Percentiles rank a stretch among this genome's conserved stretches.
These are phyloP conservation scores for Myriosclerotinia duriaeana DNA, from an alignment of 2,329 filamentous ascomycete genomes.

Conservation along the genomic window DNA sequence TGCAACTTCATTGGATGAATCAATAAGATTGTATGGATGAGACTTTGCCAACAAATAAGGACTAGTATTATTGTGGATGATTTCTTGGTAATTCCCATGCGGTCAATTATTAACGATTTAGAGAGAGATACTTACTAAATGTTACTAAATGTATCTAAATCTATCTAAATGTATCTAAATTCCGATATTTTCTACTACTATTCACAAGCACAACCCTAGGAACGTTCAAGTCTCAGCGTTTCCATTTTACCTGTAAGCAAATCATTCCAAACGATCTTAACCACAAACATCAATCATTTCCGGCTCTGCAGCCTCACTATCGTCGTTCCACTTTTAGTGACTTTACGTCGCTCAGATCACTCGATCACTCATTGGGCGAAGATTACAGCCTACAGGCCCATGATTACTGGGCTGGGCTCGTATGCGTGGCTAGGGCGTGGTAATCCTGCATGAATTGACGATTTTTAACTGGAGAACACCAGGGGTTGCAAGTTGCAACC, in stretches of 20 bases:
- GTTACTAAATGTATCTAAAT: no score
- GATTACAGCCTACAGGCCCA: not conserved
- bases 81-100: not conserved
- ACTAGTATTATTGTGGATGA: not conserved
- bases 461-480: conserved; percentile 19
- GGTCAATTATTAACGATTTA: not conserved
- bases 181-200: no score
- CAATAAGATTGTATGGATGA: conserved; percentile 8
- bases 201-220: conserved; percentile 7
- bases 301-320: conserved; percentile 19
- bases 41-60: conserved; percentile 14
- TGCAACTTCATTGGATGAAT: not conserved
- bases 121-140: not conserved
- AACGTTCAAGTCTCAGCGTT: conserved; percentile 8
- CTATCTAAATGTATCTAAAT: no score
- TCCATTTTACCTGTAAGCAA: conserved; percentile 4
- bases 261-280: conserved; percentile 12
- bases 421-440: conserved; percentile 18
- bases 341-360: conserved; percentile 13
- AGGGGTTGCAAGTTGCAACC: not conserved
- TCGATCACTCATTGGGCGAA: conserved; percentile 20
- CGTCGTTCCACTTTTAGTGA: not conserved
- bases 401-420: conserved; percentile 17
- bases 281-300: conserved; percentile 20
- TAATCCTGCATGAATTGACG: conserved; percentile 15